Evolutionary conservation across 2,329 filamentous ascomycete genomes (phyloP), one percentile per base, ranked within the genome.

Genomic region (Xylariales sp.): DNA sequence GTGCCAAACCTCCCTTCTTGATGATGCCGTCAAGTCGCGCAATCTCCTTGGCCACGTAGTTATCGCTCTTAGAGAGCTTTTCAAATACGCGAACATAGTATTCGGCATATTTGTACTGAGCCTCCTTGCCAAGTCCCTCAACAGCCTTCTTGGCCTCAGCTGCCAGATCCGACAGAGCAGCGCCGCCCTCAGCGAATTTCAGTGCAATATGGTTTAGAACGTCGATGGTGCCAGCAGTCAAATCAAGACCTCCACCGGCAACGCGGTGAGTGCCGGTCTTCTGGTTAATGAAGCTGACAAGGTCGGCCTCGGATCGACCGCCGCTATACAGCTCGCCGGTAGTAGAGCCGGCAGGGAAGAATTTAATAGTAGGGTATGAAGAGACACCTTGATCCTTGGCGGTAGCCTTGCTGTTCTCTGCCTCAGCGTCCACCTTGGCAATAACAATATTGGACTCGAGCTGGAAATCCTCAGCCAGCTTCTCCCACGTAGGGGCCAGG

Each of bases 331-430:
- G 59, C 52, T 83, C 74, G 31, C 81, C 63, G 56, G 85, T 80
- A 47, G 76, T 85, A 57, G 81, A 86, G 52, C 89, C 90, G 62
- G 85, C 85, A 51, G 88, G 78, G 78, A 96, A 98, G 78, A 84
- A 98, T 72, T 95, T 95, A 73, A 98, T 95, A 46, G 93, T 98
- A 34, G 93, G 93, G 75, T 94, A 98, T 24, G 85, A 88, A 39
- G 76, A 76, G 50, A 98, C 79, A 44, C 82, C 88, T 59, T 93
- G 83, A 36, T 83, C 80, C 57, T 79, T 66, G 36, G 89, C 83
- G 34, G 83, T 81, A 30, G 77, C 76, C 69, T 95, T 96, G 63
- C 63, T 80, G 64, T 88, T 88, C 53, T 87, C 81, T 20, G 85
- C 81, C 67, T 98, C 91, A 57, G 88, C 90, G 59, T 98, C 91